Percentiles rank a stretch among this genome's conserved stretches.
Evolutionary conservation across 2,329 filamentous ascomycete genomes (phyloP).

Genomic region (Microascus cirrosus): DNA sequence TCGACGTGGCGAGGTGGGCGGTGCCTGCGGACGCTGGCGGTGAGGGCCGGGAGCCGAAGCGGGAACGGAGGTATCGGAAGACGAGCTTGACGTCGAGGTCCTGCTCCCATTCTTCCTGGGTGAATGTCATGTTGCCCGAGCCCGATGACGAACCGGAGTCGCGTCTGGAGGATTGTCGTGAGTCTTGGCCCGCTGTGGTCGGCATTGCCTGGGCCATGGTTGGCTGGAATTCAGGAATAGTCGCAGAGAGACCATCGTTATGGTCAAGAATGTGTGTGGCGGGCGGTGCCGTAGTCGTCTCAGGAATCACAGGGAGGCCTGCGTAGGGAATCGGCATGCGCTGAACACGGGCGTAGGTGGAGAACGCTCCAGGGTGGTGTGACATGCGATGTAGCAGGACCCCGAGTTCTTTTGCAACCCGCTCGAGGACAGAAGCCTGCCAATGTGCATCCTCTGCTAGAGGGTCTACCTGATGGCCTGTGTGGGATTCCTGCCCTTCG

Average conservation of each 20-base stretch:
- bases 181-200: slow-evolving; percentile 8
- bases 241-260: slow-evolving; percentile 38
- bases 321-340: slow-evolving; percentile 63
- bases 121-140: slow-evolving; percentile 24
- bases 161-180: not conserved
- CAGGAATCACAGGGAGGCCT: slow-evolving; percentile 57
- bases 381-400: slow-evolving; percentile 73
- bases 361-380: slow-evolving; percentile 74
- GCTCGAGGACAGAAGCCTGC: slow-evolving; percentile 71
- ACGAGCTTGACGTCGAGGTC: slow-evolving; percentile 86
- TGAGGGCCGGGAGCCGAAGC: slow-evolving; percentile 49
- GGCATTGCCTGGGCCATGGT: slow-evolving; percentile 25
- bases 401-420: slow-evolving; percentile 79
- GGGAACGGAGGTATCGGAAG: slow-evolving; percentile 73
- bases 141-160: not conserved
- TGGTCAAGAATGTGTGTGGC: slow-evolving; percentile 13
- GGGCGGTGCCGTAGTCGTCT: slow-evolving; percentile 21
- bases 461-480: slow-evolving; percentile 14
- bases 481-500: slow-evolving; percentile 10
- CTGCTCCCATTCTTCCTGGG: slow-evolving; percentile 83
- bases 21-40: slow-evolving; percentile 30
- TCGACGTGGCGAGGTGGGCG: slow-evolving; percentile 35
- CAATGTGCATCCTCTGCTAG: slow-evolving; percentile 38
- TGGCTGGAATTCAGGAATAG: slow-evolving; percentile 35
- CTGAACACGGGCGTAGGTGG: slow-evolving; percentile 60